phyloP scores from a whole-genome alignment of 1,284 basidiomycete genomes.

The Pisolithus thermaeus region DNA sequence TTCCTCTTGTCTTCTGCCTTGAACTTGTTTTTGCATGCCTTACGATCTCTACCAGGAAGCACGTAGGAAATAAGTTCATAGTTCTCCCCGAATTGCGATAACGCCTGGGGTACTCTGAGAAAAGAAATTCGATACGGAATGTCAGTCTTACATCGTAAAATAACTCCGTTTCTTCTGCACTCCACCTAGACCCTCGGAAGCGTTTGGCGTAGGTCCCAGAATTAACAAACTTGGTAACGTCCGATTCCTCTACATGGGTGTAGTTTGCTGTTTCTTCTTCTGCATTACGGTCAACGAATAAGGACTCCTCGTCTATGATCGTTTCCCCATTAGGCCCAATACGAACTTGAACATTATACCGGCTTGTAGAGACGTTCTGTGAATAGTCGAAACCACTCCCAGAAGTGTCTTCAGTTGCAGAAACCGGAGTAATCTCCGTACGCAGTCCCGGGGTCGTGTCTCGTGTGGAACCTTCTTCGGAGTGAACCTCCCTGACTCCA shows the following conservation, averaged over 20 bases:
- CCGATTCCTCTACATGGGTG: conserved; percentile 79
- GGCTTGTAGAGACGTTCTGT: conserved; percentile 54
- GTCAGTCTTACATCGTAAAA: conserved; percentile 67
- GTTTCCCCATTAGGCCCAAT: conserved; percentile 79
- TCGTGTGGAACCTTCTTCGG: conserved; percentile 5
- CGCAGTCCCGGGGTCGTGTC: conserved; percentile 6
- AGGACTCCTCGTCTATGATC: conserved; percentile 74
- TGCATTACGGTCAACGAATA: conserved; percentile 64
- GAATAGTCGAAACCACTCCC: conserved; percentile 65
- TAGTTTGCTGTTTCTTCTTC: conserved; percentile 64
- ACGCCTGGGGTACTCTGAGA: conserved; percentile 47
- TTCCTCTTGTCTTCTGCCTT: conserved; percentile 82
- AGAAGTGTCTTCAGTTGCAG: conserved; percentile 31
- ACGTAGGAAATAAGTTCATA: conserved; percentile 87
- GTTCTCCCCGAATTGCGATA: conserved; percentile 86
- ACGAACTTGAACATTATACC: conserved; percentile 75
- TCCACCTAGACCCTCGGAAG: conserved; percentile 75
- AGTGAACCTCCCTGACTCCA: conserved; percentile 13
- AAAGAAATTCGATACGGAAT: conserved; percentile 1
- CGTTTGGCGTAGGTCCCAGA: conserved; percentile 78
- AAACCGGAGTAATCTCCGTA: conserved; percentile 8
- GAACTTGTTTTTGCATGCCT: conserved; percentile 89
- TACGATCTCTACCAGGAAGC: conserved; percentile 79
- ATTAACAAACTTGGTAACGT: conserved; percentile 79
- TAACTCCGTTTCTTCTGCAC: conserved; percentile 76